A percentile compares a stretch with the other conserved stretches of the same genome.
Conservation (phyloP, 768 basidiomycete genomes). For the Peribolospora baueri region DNA sequence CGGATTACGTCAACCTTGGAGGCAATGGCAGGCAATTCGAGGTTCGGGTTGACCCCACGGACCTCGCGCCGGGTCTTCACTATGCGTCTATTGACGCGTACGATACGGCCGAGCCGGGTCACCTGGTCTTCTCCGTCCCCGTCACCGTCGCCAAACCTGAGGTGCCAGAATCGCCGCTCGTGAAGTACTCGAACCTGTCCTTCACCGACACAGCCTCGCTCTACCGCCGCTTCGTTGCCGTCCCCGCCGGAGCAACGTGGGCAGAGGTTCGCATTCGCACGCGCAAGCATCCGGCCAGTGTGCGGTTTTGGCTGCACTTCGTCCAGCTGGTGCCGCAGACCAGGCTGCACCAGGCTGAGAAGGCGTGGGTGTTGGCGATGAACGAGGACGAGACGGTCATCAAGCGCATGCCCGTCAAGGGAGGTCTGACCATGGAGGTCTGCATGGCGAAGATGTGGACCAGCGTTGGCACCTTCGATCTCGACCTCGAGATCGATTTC, state of each 20-base stretch:
- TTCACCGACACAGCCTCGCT: neutral
- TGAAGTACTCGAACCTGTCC: neutral
- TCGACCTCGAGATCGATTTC: slow-evolving; percentile 1
- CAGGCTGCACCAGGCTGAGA: slow-evolving; percentile 2
- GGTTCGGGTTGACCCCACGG: slow-evolving; percentile 5
- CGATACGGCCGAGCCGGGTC: neutral
- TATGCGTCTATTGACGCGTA: neutral
- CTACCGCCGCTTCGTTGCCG: slow-evolving; percentile 5
- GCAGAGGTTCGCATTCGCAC: slow-evolving; percentile 4
- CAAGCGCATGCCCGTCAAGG: slow-evolving; percentile 1
- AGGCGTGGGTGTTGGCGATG: neutral
- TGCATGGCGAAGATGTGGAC: slow-evolving; percentile 2
- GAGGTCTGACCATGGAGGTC: slow-evolving; percentile 3
- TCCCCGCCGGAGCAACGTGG: slow-evolving; percentile 4
- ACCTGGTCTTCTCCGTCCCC: slow-evolving; percentile 4
- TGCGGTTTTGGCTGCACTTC: slow-evolving; percentile 5
- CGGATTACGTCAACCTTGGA: neutral
- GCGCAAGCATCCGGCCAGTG: neutral
- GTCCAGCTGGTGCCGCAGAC: slow-evolving; percentile 1
- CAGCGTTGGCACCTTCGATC: neutral
- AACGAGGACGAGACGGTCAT: slow-evolving; percentile 4
- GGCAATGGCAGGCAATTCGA: slow-evolving; percentile 3
- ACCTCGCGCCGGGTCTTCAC: slow-evolving; percentile 1
- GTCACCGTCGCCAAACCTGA: slow-evolving; percentile 5
- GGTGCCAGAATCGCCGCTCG: neutral